Evolutionary conservation across 352 stramenopile genomes (phyloP).

Genomic region (Pythium myriotylum): DNA sequence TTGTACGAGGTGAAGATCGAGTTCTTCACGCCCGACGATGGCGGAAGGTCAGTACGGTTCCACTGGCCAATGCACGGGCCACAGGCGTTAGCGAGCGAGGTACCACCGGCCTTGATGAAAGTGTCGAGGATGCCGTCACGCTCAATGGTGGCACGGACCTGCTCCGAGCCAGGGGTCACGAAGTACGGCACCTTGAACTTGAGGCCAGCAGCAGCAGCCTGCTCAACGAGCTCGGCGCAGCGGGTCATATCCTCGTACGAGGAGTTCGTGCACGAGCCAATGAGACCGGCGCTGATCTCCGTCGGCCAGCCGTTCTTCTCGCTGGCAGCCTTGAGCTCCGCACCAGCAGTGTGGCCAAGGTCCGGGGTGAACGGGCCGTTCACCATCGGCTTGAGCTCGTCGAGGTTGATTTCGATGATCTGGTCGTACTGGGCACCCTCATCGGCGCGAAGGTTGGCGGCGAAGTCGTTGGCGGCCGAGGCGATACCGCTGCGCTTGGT

Average conservation of each 20-base stretch:
- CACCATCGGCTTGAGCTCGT: slow-evolving; percentile 88
- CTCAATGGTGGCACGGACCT: slow-evolving; percentile 91
- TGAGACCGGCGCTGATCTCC: slow-evolving; percentile 90
- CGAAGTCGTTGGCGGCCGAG: slow-evolving; percentile 87
- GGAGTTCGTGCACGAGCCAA: slow-evolving; percentile 95
- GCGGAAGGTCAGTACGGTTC: slow-evolving; percentile 89
- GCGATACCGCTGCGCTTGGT: slow-evolving; percentile 90
- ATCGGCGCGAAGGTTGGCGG: slow-evolving; percentile 86
- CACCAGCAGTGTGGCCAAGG: slow-evolving; percentile 82
- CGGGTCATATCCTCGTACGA: slow-evolving; percentile 94
- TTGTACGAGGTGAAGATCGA: slow-evolving; percentile 96
- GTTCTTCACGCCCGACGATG: slow-evolving; percentile 90
- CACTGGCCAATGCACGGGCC: slow-evolving; percentile 95
- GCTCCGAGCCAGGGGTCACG: slow-evolving; percentile 92
- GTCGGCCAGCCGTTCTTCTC: slow-evolving; percentile 92
- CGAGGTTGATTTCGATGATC: slow-evolving; percentile 94
- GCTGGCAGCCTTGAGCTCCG: slow-evolving; percentile 60
- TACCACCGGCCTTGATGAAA: slow-evolving; percentile 88
- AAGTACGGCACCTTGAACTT: slow-evolving; percentile 94
- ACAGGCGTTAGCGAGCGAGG: slow-evolving; percentile 91
- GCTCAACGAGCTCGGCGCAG: slow-evolving; percentile 88
- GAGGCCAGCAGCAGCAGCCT: slow-evolving; percentile 80
- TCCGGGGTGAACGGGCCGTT: slow-evolving; percentile 94
- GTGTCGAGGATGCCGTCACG: slow-evolving; percentile 91
- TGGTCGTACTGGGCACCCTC: slow-evolving; percentile 92